Conservation (phyloP, 139 green algal genomes). For the Picochlorum sp. region DNA sequence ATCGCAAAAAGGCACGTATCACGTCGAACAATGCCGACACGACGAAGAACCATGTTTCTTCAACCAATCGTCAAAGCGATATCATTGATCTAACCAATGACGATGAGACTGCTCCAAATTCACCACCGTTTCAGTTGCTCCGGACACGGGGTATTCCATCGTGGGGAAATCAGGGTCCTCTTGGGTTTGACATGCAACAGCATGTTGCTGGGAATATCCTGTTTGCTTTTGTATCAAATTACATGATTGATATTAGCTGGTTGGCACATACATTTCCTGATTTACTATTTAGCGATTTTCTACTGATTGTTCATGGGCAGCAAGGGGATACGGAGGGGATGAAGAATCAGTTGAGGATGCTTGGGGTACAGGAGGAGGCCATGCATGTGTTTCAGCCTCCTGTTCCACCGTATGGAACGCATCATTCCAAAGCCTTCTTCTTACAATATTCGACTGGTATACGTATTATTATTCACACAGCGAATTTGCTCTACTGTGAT, state of each 20-base stretch:
- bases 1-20: too few species aligned
- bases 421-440: slow-evolving; percentile 60
- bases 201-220: slow-evolving; percentile 30
- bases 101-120: neutral
- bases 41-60: too few species aligned
- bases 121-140: slow-evolving; percentile 14
- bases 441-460: slow-evolving; percentile 45
- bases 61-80: too few species aligned
- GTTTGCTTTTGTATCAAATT: slow-evolving; percentile 54
- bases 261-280: slow-evolving; percentile 49
- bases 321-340: neutral
- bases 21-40: too few species aligned
- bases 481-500: slow-evolving; percentile 75
- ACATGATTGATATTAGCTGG: slow-evolving; percentile 61
- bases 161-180: slow-evolving; percentile 34
- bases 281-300: slow-evolving; percentile 21
- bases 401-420: slow-evolving; percentile 43
- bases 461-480: slow-evolving; percentile 67
- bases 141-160: slow-evolving; percentile 14
- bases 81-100: too few species aligned
- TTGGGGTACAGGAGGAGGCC: neutral
- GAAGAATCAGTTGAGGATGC: neutral
- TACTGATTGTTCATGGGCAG: slow-evolving; percentile 46
- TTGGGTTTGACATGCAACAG: slow-evolving; percentile 29
- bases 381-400: slow-evolving; percentile 21